Evolutionary conservation across 139 green algal genomes (phyloP).

Genomic region (Closterium sp.): DNA sequence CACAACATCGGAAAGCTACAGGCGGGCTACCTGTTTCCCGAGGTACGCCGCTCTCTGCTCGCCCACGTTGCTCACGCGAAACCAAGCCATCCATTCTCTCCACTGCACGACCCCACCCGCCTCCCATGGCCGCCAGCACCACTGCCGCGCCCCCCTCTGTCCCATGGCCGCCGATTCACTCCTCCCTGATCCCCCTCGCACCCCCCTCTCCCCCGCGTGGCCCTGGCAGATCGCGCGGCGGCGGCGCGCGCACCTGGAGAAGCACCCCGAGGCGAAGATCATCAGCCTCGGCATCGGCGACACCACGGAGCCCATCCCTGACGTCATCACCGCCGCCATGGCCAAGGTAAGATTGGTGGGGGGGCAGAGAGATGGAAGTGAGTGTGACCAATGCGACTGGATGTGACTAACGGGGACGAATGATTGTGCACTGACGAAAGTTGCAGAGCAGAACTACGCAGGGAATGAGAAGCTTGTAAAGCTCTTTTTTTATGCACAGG

Average conservation of each 20-base stretch:
- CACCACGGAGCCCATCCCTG: conserved; percentile 89
- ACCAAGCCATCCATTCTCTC: neutral
- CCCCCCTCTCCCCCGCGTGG: neutral
- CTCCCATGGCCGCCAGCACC: neutral
- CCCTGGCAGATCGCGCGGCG: conserved; percentile 80
- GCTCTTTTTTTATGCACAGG: too few relatives aligned
- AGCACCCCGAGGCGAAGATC: conserved; percentile 92
- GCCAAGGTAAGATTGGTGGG: neutral
- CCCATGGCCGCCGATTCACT: too few relatives aligned
- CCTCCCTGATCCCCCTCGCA: neutral
- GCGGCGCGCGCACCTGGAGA: conserved; percentile 85
- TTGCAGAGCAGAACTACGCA: too few relatives aligned
- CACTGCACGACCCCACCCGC: neutral
- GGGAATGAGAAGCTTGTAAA: too few relatives aligned
- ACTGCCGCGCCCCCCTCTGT: neutral
- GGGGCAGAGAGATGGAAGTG: neutral
- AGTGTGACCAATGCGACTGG: neutral
- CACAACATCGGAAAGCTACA: conserved; percentile 96
- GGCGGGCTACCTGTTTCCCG: conserved; percentile 98
- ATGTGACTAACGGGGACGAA: neutral
- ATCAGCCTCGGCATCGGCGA: conserved; percentile 98
- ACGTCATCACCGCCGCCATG: too few relatives aligned
- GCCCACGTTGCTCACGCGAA: neutral
- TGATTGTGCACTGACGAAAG: neutral
- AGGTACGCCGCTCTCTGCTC: conserved; percentile 9